Base-by-base conservation (phyloP, 1,139 yeast species). In the Geotrichum histeridarum region DNA sequence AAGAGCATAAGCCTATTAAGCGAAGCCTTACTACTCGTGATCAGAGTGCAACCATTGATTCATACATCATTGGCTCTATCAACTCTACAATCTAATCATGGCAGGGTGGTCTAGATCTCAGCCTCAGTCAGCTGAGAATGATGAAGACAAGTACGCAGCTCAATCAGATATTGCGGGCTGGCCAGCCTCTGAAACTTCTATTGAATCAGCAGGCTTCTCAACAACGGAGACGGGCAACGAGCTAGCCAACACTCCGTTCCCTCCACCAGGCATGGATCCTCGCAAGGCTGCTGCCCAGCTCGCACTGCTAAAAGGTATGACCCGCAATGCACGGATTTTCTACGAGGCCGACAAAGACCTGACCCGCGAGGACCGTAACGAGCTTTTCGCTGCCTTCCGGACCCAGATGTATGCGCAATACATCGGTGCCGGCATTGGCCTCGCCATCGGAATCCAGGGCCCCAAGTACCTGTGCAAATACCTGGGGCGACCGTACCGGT, bases 311-410 rank as follows among this genome's bases (percentile, higher is more conserved):
- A 17, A 42, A 14, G 15, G 18, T 1, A 51, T 27, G 42, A 48
- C 57, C 17, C 18, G 22, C n/a, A 48, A 42, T 8, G 57, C 57
- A 12, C 51, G 55, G 9, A 8, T 11, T 12, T 55, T 55, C 30
- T 55, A 55, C 44, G 55, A 52, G 27, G 54, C 52, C 32, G 57
- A 55, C 37, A 36, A 38, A 8, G 36, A 43, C 1, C 35, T 51
- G 31, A 43, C 18, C n/a, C 35, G 22, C 4, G 50, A 55, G 18
- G 57, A 55, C 45, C 53, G 57, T 11, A 45, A 22, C 33, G 18
- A 39, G 6, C 15, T 55, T 14, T 27, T 30, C 35, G 49, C 49
- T 7, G 55, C 57, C 11, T 55, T 49, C 38, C 47, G 51, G n/a
- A 17, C 12, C 9, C 55, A 52, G 22, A 44, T 52, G 51, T 51